Evolutionary conservation across 768 basidiomycete species (phyloP).

Genomic region (Inosperma sp.): DNA sequence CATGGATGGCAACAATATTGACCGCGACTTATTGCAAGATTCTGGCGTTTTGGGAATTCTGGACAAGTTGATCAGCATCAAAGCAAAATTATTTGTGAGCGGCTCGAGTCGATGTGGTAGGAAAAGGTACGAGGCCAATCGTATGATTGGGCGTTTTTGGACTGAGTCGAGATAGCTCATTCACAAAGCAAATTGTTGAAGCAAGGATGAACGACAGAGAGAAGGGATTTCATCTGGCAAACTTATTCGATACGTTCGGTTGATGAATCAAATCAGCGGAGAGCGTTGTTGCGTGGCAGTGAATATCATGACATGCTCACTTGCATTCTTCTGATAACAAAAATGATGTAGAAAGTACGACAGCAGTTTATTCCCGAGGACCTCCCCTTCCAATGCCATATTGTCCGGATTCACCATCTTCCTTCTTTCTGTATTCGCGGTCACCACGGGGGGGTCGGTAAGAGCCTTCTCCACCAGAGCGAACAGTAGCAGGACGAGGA

Average conservation of each 20-base stretch:
- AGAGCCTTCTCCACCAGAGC: conserved; percentile 67
- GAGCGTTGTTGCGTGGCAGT: too few relatives aligned
- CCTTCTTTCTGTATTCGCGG: conserved; percentile 92
- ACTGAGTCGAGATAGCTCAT: conserved; percentile 34
- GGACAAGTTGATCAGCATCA: conserved; percentile 50
- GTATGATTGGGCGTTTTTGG: not conserved
- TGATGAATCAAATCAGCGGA: too few relatives aligned
- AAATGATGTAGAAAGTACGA: not conserved
- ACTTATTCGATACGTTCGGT: conserved; percentile 45
- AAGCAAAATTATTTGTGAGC: conserved; percentile 47
- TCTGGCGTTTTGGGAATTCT: conserved; percentile 50
- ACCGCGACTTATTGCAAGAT: conserved; percentile 39
- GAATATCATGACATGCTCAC: conserved; percentile 23
- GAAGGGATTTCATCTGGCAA: conserved; percentile 27
- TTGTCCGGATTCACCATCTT: conserved; percentile 81
- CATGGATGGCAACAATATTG: conserved; percentile 10
- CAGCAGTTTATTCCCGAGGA: conserved; percentile 57
- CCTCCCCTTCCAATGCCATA: conserved; percentile 90
- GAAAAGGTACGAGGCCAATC: conserved; percentile 34
- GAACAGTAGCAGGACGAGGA: conserved; percentile 72
- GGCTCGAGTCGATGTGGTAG: conserved; percentile 45
- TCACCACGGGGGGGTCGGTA: conserved; percentile 88
- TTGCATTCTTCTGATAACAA: not conserved
- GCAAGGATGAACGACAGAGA: conserved; percentile 30
- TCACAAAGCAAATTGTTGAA: conserved; percentile 50